Percentiles rank a stretch among this genome's conserved stretches.
These are phyloP conservation scores for Rhodotorula mucilaginosa DNA, from an alignment of 1,284 basidiomycete species.

Conservation along the genomic window DNA sequence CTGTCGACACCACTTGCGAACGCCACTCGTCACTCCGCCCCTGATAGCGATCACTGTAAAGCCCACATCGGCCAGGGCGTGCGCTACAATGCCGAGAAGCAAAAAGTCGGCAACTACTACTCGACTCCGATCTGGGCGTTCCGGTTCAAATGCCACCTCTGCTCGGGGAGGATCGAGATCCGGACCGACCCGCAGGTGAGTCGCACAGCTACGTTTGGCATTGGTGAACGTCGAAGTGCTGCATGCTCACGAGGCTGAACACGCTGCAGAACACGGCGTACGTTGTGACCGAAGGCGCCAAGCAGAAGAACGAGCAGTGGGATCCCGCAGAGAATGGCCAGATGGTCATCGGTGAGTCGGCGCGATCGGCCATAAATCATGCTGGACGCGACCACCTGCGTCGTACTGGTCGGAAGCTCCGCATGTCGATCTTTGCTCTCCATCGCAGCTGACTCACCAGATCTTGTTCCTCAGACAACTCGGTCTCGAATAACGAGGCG, in stretches of 20 bases:
- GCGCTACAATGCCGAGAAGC: constrained; percentile 96
- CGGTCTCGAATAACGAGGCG: constrained; percentile 56
- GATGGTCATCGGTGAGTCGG: constrained; percentile 69
- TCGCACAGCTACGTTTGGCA: not conserved
- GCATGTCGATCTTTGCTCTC: too few relatives aligned
- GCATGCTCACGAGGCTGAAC: too few relatives aligned
- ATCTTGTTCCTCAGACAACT: constrained; percentile 59
- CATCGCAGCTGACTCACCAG: too few relatives aligned
- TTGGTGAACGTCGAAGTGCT: not conserved
- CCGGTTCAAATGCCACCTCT: constrained; percentile 93
- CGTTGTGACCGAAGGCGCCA: constrained; percentile 83
- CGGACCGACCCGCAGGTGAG: constrained; percentile 89
- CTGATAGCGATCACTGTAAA: constrained; percentile 75
- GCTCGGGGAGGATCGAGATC: constrained; percentile 87
- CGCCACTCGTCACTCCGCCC: not conserved
- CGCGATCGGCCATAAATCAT: too few relatives aligned
- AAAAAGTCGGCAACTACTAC: constrained; percentile 89
- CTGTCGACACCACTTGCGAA: not conserved
- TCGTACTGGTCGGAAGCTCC: too few relatives aligned
- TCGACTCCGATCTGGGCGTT: constrained; percentile 92
- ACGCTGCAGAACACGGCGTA: constrained; percentile 79
- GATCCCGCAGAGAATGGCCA: constrained; percentile 87
- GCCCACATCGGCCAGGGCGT: constrained; percentile 95
- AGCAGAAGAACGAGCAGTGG: constrained; percentile 92
- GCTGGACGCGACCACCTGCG: too few relatives aligned